Evolutionary conservation across 2,329 filamentous ascomycete species (phyloP).

Genomic region (Colletotrichum cordylinicola): DNA sequence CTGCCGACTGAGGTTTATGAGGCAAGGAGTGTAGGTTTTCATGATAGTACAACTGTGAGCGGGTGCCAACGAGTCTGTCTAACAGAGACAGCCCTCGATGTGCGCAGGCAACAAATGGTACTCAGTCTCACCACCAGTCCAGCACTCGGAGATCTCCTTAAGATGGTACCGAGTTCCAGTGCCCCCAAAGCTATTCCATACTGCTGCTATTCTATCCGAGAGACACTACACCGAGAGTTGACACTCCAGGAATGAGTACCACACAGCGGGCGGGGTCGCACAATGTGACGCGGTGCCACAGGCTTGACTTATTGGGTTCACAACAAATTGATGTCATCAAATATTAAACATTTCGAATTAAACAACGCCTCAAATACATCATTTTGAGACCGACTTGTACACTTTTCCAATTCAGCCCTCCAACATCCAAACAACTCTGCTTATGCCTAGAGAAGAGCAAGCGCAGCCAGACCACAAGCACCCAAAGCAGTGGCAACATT

Average conservation of each 20-base stretch:
- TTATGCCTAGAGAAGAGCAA: not conserved
- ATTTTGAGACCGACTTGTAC: not conserved
- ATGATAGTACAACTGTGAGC: too few species aligned
- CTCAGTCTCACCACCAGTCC: too few species aligned
- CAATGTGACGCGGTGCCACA: not conserved
- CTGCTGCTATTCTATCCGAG: too few species aligned
- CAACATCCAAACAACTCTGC: not conserved
- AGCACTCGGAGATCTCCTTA: too few species aligned
- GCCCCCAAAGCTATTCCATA: too few species aligned
- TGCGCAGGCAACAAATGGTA: too few species aligned
- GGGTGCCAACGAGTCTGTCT: too few species aligned
- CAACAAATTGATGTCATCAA: not conserved
- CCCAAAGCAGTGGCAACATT: not conserved
- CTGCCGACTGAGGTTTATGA: too few species aligned
- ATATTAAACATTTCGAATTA: not conserved
- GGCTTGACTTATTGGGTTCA: not conserved
- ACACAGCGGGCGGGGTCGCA: rapidly evolving
- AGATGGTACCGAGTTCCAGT: too few species aligned
- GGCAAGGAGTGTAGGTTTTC: too few species aligned
- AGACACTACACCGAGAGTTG: too few species aligned
- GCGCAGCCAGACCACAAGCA: not conserved
- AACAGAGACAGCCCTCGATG: too few species aligned
- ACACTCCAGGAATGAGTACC: not conserved
- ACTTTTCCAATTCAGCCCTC: not conserved
- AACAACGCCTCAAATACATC: not conserved